These are phyloP conservation scores for Mucuna pruriens DNA, from an alignment of 306 rosid genomes.

Conservation along the genomic window DNA sequence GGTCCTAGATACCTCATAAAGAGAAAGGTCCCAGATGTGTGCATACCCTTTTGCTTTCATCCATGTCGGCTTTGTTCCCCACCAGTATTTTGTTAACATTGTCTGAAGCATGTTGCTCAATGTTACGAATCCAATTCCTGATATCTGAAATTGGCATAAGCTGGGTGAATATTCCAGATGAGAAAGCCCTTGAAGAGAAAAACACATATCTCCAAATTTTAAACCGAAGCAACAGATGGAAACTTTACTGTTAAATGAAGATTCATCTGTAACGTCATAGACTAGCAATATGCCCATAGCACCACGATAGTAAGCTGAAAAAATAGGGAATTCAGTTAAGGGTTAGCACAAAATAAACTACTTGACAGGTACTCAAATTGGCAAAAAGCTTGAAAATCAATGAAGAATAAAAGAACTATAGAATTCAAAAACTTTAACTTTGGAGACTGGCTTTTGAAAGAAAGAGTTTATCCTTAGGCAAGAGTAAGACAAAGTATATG, in stretches of 20 bases:
- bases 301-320: constrained; percentile 95
- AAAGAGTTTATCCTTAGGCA: background rate
- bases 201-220: constrained; percentile 27
- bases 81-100: constrained; percentile 91
- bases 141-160: constrained; percentile 68
- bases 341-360: background rate
- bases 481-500: background rate
- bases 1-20: constrained; percentile 4
- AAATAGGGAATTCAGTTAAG: background rate
- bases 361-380: background rate
- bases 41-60: constrained; percentile 91
- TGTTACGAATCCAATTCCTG: constrained; percentile 94
- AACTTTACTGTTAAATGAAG: constrained; percentile 90
- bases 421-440: background rate
- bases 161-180: constrained; percentile 18
- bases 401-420: background rate
- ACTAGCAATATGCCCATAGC: constrained; percentile 99
- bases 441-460: background rate
- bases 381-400: background rate
- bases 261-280: constrained; percentile 91
- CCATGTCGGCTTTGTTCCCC: constrained; percentile 99
- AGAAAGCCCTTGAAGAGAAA: constrained; percentile 29
- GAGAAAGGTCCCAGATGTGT: constrained; percentile 1
- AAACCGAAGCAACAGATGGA: constrained; percentile 9
- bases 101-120: constrained; percentile 97